Percentiles rank a stretch among this genome's conserved stretches.
phyloP scores from a whole-genome alignment of 495 filamentous ascomycete genomes.

The Aspergillus ellipticus region DNA sequence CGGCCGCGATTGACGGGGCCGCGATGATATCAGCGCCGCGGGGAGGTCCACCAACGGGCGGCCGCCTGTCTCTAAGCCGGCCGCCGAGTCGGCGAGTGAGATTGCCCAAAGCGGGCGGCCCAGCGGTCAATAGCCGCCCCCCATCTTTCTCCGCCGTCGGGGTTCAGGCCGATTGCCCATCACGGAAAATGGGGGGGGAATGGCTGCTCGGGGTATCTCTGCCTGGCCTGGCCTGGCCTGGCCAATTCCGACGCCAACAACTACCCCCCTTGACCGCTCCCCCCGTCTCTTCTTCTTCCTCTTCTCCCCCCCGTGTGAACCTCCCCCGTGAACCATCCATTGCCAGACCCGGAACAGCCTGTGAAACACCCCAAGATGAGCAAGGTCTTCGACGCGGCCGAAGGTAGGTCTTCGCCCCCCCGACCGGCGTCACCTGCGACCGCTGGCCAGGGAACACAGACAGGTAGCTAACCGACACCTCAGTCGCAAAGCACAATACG shows the following conservation, averaged over 20 bases:
- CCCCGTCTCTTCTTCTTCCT: constrained; percentile 1
- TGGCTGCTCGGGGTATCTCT: too few species aligned
- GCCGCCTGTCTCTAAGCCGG: constrained; percentile 14
- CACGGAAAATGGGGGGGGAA: background rate
- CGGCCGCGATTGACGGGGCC: background rate
- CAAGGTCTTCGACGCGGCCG: constrained; percentile 44
- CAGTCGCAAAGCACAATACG: constrained; percentile 76
- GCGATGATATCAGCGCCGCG: background rate
- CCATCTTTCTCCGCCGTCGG: constrained; percentile 19
- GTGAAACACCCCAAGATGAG: constrained; percentile 26
- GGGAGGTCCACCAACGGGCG: constrained; percentile 31
- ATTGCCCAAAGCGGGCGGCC: constrained; percentile 24
- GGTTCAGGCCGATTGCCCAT: constrained; percentile 9
- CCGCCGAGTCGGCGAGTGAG: constrained; percentile 30
- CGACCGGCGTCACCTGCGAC: background rate
- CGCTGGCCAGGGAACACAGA: background rate
- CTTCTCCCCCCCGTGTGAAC: background rate
- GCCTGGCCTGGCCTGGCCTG: too few species aligned
- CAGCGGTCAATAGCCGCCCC: constrained; percentile 23
- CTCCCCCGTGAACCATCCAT: background rate
- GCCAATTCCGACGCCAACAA: background rate
- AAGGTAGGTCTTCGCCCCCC: constrained; percentile 30
- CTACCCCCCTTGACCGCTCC: constrained; percentile 2
- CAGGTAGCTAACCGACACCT: background rate
- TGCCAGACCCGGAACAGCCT: background rate